Percentiles rank a stretch among this genome's conserved stretches.
phyloP scores from a whole-genome alignment of 1,284 basidiomycete species.

The Ganoderma meredithae region DNA sequence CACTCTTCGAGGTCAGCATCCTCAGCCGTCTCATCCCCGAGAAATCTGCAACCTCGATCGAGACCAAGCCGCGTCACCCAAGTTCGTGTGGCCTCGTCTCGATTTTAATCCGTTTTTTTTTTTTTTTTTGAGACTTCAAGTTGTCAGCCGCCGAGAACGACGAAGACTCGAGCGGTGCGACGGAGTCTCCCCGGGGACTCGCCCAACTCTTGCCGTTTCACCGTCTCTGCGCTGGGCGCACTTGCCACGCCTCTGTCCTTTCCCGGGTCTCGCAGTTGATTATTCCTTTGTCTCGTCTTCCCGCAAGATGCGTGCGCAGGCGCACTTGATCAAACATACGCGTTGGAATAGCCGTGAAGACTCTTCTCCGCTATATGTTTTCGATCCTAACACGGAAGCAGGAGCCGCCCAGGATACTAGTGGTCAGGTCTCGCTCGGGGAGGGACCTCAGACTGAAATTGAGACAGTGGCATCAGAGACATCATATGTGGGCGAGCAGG shows the following conservation, averaged over 20 bases:
- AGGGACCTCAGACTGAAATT: not conserved
- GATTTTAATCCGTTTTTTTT: not conserved
- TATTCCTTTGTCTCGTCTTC: constrained; percentile 10
- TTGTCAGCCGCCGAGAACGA: not conserved
- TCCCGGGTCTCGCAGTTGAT: not conserved
- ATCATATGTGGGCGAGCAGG: not conserved
- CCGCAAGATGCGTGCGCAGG: constrained; percentile 17
- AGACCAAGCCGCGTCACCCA: not conserved
- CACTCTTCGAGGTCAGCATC: too few relatives aligned
- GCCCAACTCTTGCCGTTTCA: not conserved
- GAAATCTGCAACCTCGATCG: not conserved
- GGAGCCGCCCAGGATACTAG: not conserved
- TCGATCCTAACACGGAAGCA: not conserved
- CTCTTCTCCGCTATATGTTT: not conserved
- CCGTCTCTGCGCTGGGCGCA: not conserved
- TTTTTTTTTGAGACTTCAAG: not conserved
- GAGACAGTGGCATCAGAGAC: not conserved
- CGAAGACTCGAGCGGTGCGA: not conserved
- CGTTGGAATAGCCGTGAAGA: not conserved
- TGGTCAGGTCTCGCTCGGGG: not conserved
- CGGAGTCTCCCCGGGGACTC: not conserved
- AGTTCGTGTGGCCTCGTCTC: not conserved
- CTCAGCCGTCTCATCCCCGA: too few relatives aligned
- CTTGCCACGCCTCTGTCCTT: not conserved
- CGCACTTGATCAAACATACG: not conserved